Percentiles rank a stretch among this genome's conserved stretches.
phyloP scores from a whole-genome alignment of 2,329 filamentous ascomycete species.

The Hypoxylon sp. region DNA sequence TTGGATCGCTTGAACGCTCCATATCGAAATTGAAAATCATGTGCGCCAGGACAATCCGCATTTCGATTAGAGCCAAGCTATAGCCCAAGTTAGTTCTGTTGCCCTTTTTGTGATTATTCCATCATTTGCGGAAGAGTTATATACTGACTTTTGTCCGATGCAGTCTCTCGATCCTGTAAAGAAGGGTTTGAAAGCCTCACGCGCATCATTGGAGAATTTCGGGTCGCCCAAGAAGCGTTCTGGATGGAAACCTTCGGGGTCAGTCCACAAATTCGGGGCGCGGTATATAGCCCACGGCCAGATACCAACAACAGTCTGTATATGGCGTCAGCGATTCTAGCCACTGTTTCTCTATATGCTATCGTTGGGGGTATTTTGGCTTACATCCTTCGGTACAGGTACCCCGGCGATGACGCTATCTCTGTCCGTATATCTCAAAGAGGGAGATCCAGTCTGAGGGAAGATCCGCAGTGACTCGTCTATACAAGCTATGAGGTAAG shows the following conservation, averaged over 20 bases:
- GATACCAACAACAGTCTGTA: constrained; percentile 23
- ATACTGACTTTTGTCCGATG: constrained; percentile 22
- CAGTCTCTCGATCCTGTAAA: constrained; percentile 19
- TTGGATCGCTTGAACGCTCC: not conserved
- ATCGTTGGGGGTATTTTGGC: not conserved
- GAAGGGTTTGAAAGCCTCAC: constrained; percentile 22
- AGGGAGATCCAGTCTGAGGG: constrained; percentile 42
- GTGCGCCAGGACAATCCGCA: constrained; percentile 14
- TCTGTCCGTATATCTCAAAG: constrained; percentile 15
- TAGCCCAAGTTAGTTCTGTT: not conserved
- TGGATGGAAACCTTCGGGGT: constrained; percentile 13
- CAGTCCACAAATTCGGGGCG: constrained; percentile 17
- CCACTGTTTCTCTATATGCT: not conserved
- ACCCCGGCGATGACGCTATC: constrained; percentile 15
- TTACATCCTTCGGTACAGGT: constrained; percentile 19
- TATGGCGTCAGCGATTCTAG: not conserved
- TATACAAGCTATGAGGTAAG: constrained; percentile 46
- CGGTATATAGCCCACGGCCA: constrained; percentile 25
- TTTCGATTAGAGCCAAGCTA: constrained; percentile 17
- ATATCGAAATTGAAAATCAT: constrained; percentile 17
- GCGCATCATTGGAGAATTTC: constrained; percentile 2
- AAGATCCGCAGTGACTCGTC: constrained; percentile 48
- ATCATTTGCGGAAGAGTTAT: not conserved
- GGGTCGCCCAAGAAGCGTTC: constrained; percentile 20
- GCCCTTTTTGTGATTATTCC: too few relatives aligned